These are phyloP conservation scores for Pseudocercospora musae DNA, from an alignment of 2,329 filamentous ascomycete species.

Conservation along the genomic window DNA sequence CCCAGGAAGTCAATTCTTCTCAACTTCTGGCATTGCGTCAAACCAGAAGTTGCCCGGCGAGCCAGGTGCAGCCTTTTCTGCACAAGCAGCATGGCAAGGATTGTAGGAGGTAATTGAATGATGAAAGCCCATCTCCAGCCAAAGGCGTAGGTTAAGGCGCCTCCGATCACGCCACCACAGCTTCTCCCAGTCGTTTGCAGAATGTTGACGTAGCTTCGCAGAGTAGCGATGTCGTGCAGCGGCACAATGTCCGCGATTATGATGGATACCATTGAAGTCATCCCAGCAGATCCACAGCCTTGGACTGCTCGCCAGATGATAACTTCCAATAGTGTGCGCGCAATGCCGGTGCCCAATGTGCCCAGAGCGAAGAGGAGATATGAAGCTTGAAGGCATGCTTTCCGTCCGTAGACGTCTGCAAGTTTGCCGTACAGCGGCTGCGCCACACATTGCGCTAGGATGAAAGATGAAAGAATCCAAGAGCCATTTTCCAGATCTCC, in stretches of 20 bases:
- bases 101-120: conserved; percentile 55
- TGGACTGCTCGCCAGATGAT: conserved; percentile 42
- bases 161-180: conserved; percentile 56
- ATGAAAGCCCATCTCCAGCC: conserved; percentile 66
- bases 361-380: conserved; percentile 44
- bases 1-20: conserved; percentile 59
- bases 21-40: conserved; percentile 37
- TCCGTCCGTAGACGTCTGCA: conserved; percentile 46
- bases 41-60: conserved; percentile 1
- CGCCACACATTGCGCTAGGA: conserved; percentile 42
- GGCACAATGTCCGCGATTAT: conserved; percentile 51
- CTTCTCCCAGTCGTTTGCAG: conserved; percentile 49
- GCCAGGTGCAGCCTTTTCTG: conserved; percentile 29
- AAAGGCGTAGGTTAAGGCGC: conserved; percentile 58
- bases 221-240: conserved; percentile 47
- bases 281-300: conserved; percentile 46
- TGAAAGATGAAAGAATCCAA: conserved; percentile 47
- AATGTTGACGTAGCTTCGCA: conserved; percentile 53
- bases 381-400: conserved; percentile 38
- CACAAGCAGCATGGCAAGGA: conserved; percentile 51
- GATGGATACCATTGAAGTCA: conserved; percentile 45
- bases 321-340: conserved; percentile 38
- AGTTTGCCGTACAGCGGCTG: conserved; percentile 46
- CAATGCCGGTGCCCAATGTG: conserved; percentile 41
- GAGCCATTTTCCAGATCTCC: conserved; percentile 40